Evolutionary conservation across 176 grass and related monocot species (phyloP).

Genomic region (Phyllostachys edulis): DNA sequence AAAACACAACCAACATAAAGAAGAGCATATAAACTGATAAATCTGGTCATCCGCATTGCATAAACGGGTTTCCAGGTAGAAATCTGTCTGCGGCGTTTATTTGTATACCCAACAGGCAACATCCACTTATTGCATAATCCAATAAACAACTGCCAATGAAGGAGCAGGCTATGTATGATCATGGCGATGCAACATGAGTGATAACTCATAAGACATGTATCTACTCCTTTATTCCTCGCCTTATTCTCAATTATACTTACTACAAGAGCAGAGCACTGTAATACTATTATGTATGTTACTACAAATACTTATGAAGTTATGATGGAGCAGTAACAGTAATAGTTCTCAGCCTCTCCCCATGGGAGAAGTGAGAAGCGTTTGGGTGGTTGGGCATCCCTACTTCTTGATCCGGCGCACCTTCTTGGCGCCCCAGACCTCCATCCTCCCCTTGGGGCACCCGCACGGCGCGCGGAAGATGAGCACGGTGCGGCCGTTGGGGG

Average conservation of each 20-base stretch:
- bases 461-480: conserved; percentile 73
- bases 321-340: conserved; percentile 13
- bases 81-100: neutral
- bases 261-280: conserved; percentile 34
- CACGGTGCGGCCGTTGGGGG: conserved; percentile 71
- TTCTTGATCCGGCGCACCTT: conserved; percentile 90
- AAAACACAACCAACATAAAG: neutral
- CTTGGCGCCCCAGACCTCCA: conserved; percentile 80
- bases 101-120: conserved; percentile 33
- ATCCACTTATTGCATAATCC: conserved; percentile 25
- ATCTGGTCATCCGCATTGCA: neutral
- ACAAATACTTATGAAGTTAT: neutral
- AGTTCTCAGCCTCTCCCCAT: neutral
- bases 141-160: conserved; percentile 9
- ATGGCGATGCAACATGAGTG: neutral
- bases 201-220: conserved; percentile 22
- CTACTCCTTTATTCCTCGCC: conserved; percentile 35
- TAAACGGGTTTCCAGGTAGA: neutral
- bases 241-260: conserved; percentile 27
- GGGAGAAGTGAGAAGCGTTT: neutral
- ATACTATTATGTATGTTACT: conserved; percentile 25
- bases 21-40: neutral
- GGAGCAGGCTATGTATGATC: neutral
- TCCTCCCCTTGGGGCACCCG: conserved; percentile 65
- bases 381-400: conserved; percentile 5